Evolutionary conservation across 2,329 filamentous ascomycete species (phyloP), one percentile per base, ranked within the genome.

Genomic region (Fusarium xyrophilum): DNA sequence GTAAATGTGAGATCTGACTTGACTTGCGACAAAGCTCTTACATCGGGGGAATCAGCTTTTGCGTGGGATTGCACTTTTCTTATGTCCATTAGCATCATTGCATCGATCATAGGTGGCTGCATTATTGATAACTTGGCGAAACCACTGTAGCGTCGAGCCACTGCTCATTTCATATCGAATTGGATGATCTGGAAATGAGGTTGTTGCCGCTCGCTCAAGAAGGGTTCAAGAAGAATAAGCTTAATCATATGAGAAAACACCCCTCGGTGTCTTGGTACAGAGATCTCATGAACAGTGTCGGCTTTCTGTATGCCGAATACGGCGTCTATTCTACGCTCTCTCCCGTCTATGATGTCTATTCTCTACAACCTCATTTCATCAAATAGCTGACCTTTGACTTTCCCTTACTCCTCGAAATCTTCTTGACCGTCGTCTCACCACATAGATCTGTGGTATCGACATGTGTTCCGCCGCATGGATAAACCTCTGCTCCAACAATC

Each of bases 391-490:
- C 71, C 21, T 67, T 69, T 28, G 71, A 73, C 46, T 63, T 69
- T 5, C 71, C 71, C 43, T 73, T 73, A 21, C 50, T 71, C n/a
- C 71, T 69, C 3, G 71, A 54, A 39, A 93, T 89, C 79, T 90
- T 91, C 80, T 84, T 89, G 7, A 93, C 88, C 6, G 80, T 85
- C 8, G 88, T 87, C 74, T 84, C 83, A 1, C 89, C 88, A 71
- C 85, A 88, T 63, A 83, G 69, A 60, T 84, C 82, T 23, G 88
- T 90, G 21, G 79, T 84, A 32, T 84, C 80, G 6, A 93, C 90
- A 80, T 93, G 91, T 28, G 91, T 93, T 0, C 91, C 91, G 11
- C 91, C 91, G 76, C 91, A 93, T 2, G 91, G 90, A 79, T 93
- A 93, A 28, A 85, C 85, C 69, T 90, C 91, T 1, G 86, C 85